Percentiles rank a stretch among this genome's conserved stretches.
These are phyloP conservation scores for Melaleuca alternifolia DNA, from an alignment of 345 rosid species.

Conservation along the genomic window DNA sequence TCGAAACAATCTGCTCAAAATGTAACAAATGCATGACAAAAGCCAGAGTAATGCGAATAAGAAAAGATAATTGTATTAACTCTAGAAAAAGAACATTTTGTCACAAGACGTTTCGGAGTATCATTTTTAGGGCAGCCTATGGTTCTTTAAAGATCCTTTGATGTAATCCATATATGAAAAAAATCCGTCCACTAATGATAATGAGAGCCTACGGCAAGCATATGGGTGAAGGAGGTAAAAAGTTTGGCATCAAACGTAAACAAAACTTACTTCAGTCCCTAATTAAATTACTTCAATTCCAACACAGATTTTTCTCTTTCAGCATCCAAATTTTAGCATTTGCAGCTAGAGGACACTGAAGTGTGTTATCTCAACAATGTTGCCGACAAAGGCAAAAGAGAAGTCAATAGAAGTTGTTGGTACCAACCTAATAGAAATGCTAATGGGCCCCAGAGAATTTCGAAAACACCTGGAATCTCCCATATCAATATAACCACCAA, in stretches of 20 bases:
- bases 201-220: not conserved
- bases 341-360: not conserved
- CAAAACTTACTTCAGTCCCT: not conserved
- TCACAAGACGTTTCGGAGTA: not conserved
- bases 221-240: not conserved
- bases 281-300: not conserved
- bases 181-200: not conserved
- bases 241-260: not conserved
- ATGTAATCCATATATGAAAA: not conserved
- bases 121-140: not conserved
- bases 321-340: not conserved
- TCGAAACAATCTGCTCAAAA: not conserved
- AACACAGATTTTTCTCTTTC: not conserved
- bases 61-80: not conserved
- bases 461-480: conserved; percentile 91
- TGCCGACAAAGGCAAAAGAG: not conserved
- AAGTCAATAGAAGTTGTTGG: not conserved
- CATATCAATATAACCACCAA: conserved; percentile 76
- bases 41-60: not conserved
- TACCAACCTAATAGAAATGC: conserved; percentile 56
- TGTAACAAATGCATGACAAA: not conserved
- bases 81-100: not conserved
- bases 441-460: conserved; percentile 74
- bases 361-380: not conserved
- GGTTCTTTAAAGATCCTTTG: not conserved